Conservation (phyloP, 2,329 filamentous ascomycete species). For the Sclerotinia trifoliorum region DNA sequence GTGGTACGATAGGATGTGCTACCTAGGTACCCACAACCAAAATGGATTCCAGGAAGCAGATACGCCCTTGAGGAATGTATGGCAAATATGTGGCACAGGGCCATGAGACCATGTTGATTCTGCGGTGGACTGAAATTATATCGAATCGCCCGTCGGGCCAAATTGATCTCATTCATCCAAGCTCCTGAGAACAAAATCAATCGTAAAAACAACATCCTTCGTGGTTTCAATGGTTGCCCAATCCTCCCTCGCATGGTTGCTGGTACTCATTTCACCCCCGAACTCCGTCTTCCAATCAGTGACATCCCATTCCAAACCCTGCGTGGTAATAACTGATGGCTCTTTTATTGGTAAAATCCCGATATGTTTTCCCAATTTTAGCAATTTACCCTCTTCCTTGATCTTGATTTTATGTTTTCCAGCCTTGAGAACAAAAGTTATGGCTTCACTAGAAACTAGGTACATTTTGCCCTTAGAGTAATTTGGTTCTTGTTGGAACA, state of each 20-base stretch:
- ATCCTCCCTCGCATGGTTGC: constrained; percentile 69
- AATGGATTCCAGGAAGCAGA: background rate
- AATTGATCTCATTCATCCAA: background rate
- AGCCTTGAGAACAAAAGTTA: constrained; percentile 76
- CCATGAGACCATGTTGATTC: background rate
- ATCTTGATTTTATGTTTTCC: constrained; percentile 69
- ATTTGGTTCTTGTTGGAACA: constrained; percentile 53
- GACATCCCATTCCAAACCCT: constrained; percentile 90
- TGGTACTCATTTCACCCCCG: constrained; percentile 72
- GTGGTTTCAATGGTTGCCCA: constrained; percentile 61
- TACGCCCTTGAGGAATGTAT: background rate
- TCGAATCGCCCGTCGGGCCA: background rate
- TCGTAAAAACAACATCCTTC: constrained; percentile 69
- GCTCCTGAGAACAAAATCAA: constrained; percentile 49
- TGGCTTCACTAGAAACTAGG: constrained; percentile 73
- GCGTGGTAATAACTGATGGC: constrained; percentile 73
- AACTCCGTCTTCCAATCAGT: constrained; percentile 74
- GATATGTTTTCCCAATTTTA: constrained; percentile 62
- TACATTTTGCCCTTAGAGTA: constrained; percentile 62
- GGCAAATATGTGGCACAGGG: background rate
- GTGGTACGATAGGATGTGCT: background rate
- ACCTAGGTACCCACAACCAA: background rate
- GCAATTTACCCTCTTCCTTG: constrained; percentile 26
- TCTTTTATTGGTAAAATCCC: constrained; percentile 84
- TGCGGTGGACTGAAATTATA: background rate